Evolutionary conservation across 176 grass and related monocot genomes (phyloP).

Genomic region (Ensete ventricosum): DNA sequence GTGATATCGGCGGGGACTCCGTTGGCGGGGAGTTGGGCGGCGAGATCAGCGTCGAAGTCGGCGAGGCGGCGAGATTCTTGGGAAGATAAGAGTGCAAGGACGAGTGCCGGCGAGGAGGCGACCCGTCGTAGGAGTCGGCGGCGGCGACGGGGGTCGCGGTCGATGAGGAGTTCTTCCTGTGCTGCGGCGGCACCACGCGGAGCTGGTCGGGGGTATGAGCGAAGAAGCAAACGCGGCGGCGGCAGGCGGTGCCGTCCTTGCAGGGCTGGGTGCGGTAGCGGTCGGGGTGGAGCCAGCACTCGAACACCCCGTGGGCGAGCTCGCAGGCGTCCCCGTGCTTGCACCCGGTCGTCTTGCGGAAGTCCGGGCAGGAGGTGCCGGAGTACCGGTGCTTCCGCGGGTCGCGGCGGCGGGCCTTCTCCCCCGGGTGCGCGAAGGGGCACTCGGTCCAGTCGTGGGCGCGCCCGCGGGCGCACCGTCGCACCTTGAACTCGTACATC

Average conservation of each 20-base stretch:
- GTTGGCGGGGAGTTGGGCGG: background rate
- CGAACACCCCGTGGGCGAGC: slow-evolving; percentile 9
- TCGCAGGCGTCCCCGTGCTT: slow-evolving; percentile 2
- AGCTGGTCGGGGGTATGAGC: slow-evolving; percentile 13
- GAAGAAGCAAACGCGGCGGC: slow-evolving; percentile 9
- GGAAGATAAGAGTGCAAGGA: background rate
- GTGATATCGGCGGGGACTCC: slow-evolving; percentile 5
- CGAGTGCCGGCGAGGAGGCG: too few species aligned
- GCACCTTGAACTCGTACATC: slow-evolving; percentile 98
- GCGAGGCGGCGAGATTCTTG: background rate
- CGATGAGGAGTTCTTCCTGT: background rate
- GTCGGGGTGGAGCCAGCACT: slow-evolving; percentile 13
- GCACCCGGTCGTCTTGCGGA: background rate
- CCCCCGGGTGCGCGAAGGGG: slow-evolving; percentile 84
- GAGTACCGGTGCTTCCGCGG: slow-evolving; percentile 87
- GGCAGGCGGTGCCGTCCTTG: slow-evolving; percentile 14
- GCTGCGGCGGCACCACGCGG: background rate
- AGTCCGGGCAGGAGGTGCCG: slow-evolving; percentile 38
- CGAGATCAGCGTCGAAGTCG: background rate
- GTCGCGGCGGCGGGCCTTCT: slow-evolving; percentile 83
- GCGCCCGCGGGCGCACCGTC: slow-evolving; percentile 57
- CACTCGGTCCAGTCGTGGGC: slow-evolving; percentile 98
- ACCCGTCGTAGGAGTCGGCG: background rate
- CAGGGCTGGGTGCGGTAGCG: slow-evolving; percentile 13
- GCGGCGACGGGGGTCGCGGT: background rate